phyloP scores from a whole-genome alignment of 441 rosid species.

The Metrosideros polymorpha region DNA sequence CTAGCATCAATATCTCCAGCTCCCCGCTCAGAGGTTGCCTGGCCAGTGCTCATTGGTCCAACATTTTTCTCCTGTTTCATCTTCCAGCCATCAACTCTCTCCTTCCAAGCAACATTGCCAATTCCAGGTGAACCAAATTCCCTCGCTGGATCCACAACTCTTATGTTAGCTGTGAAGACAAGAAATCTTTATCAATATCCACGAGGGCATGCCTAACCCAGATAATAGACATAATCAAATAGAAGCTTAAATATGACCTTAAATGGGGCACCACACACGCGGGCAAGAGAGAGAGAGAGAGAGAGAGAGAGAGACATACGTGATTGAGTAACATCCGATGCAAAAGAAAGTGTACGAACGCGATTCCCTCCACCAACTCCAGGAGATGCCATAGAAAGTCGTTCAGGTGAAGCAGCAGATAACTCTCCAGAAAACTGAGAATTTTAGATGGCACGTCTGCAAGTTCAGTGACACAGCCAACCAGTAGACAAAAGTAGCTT shows the following conservation, averaged over 20 bases:
- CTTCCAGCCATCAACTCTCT: conserved; percentile 15
- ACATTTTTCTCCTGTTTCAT: conserved; percentile 12
- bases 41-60: conserved; percentile 12
- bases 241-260: not conserved
- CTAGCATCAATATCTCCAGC: conserved; percentile 14
- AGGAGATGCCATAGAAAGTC: conserved; percentile 12
- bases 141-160: conserved; percentile 6
- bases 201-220: not conserved
- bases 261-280: not conserved
- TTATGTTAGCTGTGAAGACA: not conserved
- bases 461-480: not conserved
- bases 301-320: not conserved
- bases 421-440: conserved; percentile 14
- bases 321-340: conserved; percentile 7
- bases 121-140: conserved; percentile 10
- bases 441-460: not conserved
- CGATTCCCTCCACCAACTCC: not conserved
- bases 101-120: conserved; percentile 16
- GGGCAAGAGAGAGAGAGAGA: not conserved
- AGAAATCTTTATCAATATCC: not conserved
- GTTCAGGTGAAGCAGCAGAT: conserved; percentile 12
- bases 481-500: not conserved
- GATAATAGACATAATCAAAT: not conserved
- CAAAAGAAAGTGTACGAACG: conserved; percentile 5
- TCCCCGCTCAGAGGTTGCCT: conserved; percentile 13